Conservation (phyloP, 805 yeast species). For the Yamadazyma takamatsuzukensis region DNA sequence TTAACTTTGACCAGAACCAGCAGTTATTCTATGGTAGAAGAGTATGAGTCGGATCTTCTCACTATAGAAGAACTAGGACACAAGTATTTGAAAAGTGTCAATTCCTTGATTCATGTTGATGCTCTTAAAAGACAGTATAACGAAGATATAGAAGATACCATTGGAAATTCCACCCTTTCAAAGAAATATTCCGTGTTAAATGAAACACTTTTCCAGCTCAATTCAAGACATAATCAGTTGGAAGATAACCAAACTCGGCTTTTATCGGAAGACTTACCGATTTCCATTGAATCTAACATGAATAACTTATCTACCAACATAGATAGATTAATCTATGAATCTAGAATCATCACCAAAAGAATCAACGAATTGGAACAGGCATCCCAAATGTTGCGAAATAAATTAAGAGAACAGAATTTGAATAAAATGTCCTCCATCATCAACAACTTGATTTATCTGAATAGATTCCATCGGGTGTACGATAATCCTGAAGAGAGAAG, state of each 20-base stretch:
- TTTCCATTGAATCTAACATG: constrained; percentile 25
- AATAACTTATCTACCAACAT: constrained; percentile 29
- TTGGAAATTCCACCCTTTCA: constrained; percentile 13
- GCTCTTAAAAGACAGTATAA: constrained; percentile 13
- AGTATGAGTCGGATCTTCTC: constrained; percentile 16
- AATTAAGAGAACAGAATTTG: constrained; percentile 24
- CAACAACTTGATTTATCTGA: constrained; percentile 24
- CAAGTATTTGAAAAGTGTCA: constrained; percentile 8
- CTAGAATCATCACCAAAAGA: constrained; percentile 37
- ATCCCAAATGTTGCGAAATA: constrained; percentile 23
- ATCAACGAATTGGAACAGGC: constrained; percentile 39
- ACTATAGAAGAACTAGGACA: constrained; percentile 8
- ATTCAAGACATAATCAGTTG: constrained; percentile 24
- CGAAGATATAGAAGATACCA: constrained; percentile 3
- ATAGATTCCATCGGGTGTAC: constrained; percentile 29
- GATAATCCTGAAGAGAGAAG: constrained; percentile 24
- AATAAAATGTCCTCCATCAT: constrained; percentile 22
- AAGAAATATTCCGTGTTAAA: constrained; percentile 24
- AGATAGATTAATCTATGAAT: constrained; percentile 37
- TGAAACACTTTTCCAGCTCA: constrained; percentile 26
- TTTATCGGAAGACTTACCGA: constrained; percentile 27
- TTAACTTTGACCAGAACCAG: constrained; percentile 5
- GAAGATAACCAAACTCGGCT: constrained; percentile 18
- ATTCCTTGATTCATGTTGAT: constrained; percentile 18
- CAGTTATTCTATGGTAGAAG: constrained; percentile 8